These are phyloP conservation scores for Pyrenophora seminiperda DNA, from an alignment of 2,329 filamentous ascomycete genomes.

Conservation along the genomic window DNA sequence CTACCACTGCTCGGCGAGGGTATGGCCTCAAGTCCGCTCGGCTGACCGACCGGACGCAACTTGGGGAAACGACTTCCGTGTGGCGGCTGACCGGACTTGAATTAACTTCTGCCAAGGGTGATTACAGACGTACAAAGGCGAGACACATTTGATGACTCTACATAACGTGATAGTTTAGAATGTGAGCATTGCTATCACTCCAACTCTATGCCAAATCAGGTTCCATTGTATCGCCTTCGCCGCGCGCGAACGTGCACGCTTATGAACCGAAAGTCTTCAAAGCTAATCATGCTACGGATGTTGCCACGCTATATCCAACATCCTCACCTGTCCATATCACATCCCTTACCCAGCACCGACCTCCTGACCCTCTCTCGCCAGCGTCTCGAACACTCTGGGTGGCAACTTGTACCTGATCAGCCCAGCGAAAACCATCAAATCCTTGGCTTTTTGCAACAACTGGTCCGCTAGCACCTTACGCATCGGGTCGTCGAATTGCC, in stretches of 20 bases:
- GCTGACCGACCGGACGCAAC: too few species aligned
- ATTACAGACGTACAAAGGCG: not conserved
- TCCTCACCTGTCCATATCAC: not conserved
- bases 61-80: too few species aligned
- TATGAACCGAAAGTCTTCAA: not conserved
- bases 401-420: constrained; percentile 90
- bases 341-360: constrained; percentile 36
- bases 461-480: constrained; percentile 64
- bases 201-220: not conserved
- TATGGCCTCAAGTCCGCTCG: too few species aligned
- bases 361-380: constrained; percentile 72
- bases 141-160: not conserved
- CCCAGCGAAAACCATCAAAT: constrained; percentile 91
- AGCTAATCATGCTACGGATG: not conserved
- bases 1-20: too few species aligned
- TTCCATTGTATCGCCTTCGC: not conserved
- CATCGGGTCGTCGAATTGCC: constrained; percentile 72
- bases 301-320: not conserved
- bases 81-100: too few species aligned
- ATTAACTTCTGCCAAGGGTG: not conserved
- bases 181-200: constrained; percentile 5
- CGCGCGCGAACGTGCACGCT: not conserved
- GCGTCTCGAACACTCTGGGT: constrained; percentile 82
- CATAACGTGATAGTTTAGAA: too few species aligned
- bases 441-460: constrained; percentile 79